These are phyloP conservation scores for Trapa incisa DNA, from an alignment of 345 rosid genomes.

Conservation along the genomic window DNA sequence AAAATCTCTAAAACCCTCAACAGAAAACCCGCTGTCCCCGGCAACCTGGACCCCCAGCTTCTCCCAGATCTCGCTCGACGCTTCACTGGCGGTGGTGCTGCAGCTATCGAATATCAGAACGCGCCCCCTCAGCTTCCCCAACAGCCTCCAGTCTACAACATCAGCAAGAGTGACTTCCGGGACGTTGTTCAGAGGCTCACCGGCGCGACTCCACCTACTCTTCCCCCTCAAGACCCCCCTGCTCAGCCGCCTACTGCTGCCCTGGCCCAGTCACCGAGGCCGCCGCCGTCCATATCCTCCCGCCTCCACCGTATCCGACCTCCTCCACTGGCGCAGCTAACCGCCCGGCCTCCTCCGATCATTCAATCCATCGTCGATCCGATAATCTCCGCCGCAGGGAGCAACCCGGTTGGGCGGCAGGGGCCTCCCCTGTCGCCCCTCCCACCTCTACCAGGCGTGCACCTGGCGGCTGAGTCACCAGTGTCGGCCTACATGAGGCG, in stretches of 20 bases:
- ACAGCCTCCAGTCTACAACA: slow-evolving; percentile 14
- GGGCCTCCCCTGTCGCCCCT: slow-evolving; percentile 19
- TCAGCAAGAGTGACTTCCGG: slow-evolving; percentile 11
- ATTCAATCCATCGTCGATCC: background rate
- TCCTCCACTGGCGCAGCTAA: slow-evolving; percentile 7
- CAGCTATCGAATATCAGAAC: slow-evolving; percentile 5
- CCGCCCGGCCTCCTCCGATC: background rate
- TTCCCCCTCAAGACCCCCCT: background rate
- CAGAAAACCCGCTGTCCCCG: slow-evolving; percentile 15
- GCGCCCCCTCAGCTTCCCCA: slow-evolving; percentile 19
- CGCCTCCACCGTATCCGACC: slow-evolving; percentile 8
- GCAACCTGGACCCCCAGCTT: slow-evolving; percentile 17
- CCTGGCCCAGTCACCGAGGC: background rate
- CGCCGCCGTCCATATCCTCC: slow-evolving; percentile 3
- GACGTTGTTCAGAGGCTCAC: slow-evolving; percentile 9
- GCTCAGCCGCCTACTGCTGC: background rate
- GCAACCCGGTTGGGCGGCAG: slow-evolving; percentile 8
- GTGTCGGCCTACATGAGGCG: slow-evolving; percentile 49
- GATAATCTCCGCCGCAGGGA: background rate
- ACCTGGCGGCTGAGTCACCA: slow-evolving; percentile 27
- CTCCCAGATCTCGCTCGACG: background rate
- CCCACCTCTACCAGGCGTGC: slow-evolving; percentile 27
- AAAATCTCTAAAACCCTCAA: slow-evolving; percentile 57
- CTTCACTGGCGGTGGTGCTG: no score
- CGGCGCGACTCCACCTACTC: background rate